phyloP scores from a whole-genome alignment of 75 land plant genomes.

The Picea sitchensis region DNA sequence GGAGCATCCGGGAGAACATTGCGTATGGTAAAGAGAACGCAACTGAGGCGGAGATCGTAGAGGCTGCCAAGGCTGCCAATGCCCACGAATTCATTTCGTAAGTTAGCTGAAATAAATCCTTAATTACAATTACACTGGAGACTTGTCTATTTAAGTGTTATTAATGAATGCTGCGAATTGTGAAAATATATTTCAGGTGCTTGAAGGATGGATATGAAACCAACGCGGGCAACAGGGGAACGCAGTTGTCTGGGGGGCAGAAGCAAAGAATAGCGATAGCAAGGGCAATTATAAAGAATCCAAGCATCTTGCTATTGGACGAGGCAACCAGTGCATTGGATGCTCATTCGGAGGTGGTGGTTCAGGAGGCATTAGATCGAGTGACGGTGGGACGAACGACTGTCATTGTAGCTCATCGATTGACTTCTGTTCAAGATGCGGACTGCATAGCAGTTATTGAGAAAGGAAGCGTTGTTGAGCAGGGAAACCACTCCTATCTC shows the following conservation, averaged over 20 bases:
- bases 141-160: not conserved
- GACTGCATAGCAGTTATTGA: slow-evolving; percentile 41
- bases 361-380: slow-evolving; percentile 64
- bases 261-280: slow-evolving; percentile 75
- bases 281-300: slow-evolving; percentile 64
- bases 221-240: slow-evolving; percentile 54
- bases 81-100: slow-evolving; percentile 76
- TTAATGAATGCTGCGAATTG: not conserved
- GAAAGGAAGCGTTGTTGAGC: slow-evolving; percentile 52
- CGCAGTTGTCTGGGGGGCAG: slow-evolving; percentile 59
- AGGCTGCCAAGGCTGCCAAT: slow-evolving; percentile 74
- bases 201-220: slow-evolving; percentile 60
- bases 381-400: slow-evolving; percentile 69
- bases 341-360: slow-evolving; percentile 62
- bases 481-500: slow-evolving; percentile 39
- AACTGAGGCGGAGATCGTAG: slow-evolving; percentile 54
- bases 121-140: not conserved
- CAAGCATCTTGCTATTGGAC: slow-evolving; percentile 48
- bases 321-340: slow-evolving; percentile 77
- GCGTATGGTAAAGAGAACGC: slow-evolving; percentile 55
- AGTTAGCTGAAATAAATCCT: slow-evolving; percentile 6
- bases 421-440: slow-evolving; percentile 29
- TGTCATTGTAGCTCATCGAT: slow-evolving; percentile 58
- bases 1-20: slow-evolving; percentile 60
- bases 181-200: slow-evolving; percentile 16